Conservation (phyloP, 192 early-diverging fungal species). For the Kickxella alabastrina region DNA sequence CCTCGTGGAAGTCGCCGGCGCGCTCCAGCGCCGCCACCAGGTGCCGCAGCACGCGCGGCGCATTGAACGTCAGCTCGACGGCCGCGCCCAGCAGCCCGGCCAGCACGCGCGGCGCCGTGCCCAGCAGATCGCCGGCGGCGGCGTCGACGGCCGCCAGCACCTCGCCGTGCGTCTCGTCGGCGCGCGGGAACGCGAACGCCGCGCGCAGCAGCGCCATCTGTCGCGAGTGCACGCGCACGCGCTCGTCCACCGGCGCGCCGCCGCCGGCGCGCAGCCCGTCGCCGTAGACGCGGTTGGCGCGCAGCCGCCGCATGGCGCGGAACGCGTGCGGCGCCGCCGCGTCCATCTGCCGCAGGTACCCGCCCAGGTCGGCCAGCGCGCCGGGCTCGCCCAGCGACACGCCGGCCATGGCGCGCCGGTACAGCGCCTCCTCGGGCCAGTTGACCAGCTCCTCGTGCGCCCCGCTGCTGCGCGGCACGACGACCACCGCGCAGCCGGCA, state of each 20-base stretch:
- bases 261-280: conserved; percentile 30
- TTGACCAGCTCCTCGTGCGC: conserved; percentile 54
- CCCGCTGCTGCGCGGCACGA: conserved; percentile 41
- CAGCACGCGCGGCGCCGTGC: conserved; percentile 19
- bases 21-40: conserved; percentile 55
- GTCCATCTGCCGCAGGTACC: conserved; percentile 47
- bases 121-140: conserved; percentile 52
- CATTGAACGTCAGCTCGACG: conserved; percentile 65
- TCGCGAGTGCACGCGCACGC: conserved; percentile 53
- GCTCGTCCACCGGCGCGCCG: conserved; percentile 41
- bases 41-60: conserved; percentile 63
- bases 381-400: conserved; percentile 16
- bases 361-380: conserved; percentile 19
- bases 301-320: conserved; percentile 53
- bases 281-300: conserved; percentile 53
- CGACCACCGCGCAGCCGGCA: conserved; percentile 27
- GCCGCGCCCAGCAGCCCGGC: conserved; percentile 63
- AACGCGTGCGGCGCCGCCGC: conserved; percentile 42
- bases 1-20: conserved; percentile 73
- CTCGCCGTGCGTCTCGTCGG: conserved; percentile 57
- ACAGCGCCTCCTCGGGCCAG: conserved; percentile 70
- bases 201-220: conserved; percentile 61
- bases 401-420: conserved; percentile 56
- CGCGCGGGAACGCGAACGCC: conserved; percentile 57
- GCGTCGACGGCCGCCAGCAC: conserved; percentile 62